A percentile compares a stretch with the other conserved stretches of the same genome.
These are phyloP conservation scores for Phytophthora fragariae DNA, from an alignment of 352 stramenopile genomes.

Conservation along the genomic window DNA sequence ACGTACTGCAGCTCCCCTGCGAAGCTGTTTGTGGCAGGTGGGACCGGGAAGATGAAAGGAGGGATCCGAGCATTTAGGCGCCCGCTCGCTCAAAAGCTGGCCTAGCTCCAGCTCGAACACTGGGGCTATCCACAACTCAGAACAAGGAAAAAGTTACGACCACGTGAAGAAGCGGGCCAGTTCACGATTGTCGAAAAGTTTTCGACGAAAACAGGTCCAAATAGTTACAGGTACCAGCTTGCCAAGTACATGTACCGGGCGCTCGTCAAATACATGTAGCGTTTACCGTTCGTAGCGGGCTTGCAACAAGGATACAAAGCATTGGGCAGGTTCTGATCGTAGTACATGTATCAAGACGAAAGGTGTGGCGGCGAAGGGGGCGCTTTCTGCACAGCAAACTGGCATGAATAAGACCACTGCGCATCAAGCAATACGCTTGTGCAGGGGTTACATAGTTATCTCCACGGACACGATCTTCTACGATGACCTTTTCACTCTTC, in stretches of 20 bases:
- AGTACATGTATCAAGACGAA: background rate
- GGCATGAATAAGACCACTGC: background rate
- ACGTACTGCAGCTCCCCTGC: too few relatives aligned
- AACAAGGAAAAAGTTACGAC: background rate
- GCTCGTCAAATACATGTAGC: too few relatives aligned
- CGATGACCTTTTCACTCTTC: background rate
- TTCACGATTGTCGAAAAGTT: background rate
- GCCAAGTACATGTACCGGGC: too few relatives aligned
- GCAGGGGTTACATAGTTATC: background rate
- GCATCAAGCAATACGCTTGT: too few relatives aligned
- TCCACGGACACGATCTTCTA: background rate
- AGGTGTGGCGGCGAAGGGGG: background rate
- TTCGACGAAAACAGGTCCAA: background rate
- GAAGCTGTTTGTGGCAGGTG: too few relatives aligned
- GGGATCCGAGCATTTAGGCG: too few relatives aligned
- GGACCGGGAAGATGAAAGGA: too few relatives aligned
- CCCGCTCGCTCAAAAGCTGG: too few relatives aligned
- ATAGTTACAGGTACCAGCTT: background rate
- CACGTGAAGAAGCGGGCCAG: too few relatives aligned
- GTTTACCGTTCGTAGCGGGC: background rate
- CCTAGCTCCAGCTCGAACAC: background rate
- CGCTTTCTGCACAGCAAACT: background rate
- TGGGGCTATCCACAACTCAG: background rate
- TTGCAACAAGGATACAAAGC: background rate
- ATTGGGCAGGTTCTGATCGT: background rate